phyloP scores from a whole-genome alignment of 768 basidiomycete genomes.

The Lentinula detonsa region DNA sequence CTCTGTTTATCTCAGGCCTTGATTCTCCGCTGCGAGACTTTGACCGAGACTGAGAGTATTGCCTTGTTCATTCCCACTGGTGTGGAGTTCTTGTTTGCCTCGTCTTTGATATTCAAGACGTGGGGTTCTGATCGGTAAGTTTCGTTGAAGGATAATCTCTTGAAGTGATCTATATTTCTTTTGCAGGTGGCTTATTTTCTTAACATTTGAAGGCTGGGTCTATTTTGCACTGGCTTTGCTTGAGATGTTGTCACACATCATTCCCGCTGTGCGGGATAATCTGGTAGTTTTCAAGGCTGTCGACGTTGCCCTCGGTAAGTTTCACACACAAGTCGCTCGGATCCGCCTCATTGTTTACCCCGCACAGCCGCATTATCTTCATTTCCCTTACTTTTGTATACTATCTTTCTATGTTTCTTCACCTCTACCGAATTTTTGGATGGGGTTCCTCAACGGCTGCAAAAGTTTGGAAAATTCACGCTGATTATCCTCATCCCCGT shows the following conservation, averaged over 20 bases:
- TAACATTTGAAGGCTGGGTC: slow-evolving; percentile 56
- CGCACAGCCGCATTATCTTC: slow-evolving; percentile 51
- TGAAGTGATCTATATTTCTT: neutral
- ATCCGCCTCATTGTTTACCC: neutral
- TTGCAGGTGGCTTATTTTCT: slow-evolving; percentile 47
- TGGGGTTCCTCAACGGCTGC: slow-evolving; percentile 44
- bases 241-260: slow-evolving; percentile 52
- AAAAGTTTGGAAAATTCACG: slow-evolving; percentile 33
- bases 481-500: slow-evolving; percentile 51
- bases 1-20: slow-evolving; percentile 66
- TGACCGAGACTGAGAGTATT: slow-evolving; percentile 38
- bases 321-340: neutral
- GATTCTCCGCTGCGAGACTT: slow-evolving; percentile 63
- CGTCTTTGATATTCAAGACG: slow-evolving; percentile 44
- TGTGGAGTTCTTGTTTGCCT: slow-evolving; percentile 55
- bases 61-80: slow-evolving; percentile 57
- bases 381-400: slow-evolving; percentile 60
- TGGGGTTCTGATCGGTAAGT: slow-evolving; percentile 45
- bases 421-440: slow-evolving; percentile 44
- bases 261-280: slow-evolving; percentile 44
- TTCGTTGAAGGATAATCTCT: neutral
- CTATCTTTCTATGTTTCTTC: slow-evolving; percentile 55
- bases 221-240: slow-evolving; percentile 55
- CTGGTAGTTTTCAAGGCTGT: slow-evolving; percentile 42
- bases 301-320: slow-evolving; percentile 59